Base-by-base conservation (phyloP, 2,329 filamentous ascomycete species). In the Orbilia ellipsospora region DNA sequence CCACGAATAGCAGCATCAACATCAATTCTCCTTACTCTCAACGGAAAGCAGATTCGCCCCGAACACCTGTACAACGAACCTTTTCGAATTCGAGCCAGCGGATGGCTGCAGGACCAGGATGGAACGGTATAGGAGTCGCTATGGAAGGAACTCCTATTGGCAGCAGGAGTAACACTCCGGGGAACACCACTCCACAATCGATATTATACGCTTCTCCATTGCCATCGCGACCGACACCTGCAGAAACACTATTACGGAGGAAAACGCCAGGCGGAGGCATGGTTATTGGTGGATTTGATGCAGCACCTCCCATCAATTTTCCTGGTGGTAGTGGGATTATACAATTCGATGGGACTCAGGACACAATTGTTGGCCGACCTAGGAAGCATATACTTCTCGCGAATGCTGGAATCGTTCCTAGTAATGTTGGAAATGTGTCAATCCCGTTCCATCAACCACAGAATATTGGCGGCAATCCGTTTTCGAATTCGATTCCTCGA, bases 1-100 rank as follows among this genome's bases (percentile, higher is more conserved):
- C 57, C 10, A 50, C 64, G 5, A 23, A 28, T 13, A 69, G 64
- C 12, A 69, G 64, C 40, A 63, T 68, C 56, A 61, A 54, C 26
- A 26, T 36, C 69, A 28, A 62, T 44, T 61, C 13, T 16, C 10
- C 36, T 8, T 45, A 52, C 48, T 44, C 28, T 16, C 65, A 57
- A 50, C 69, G 59, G 26, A 52, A 40, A 44, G 15, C 40, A 12
- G 59, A 69, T 61, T 75, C 72, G 42, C 72, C 72, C 45, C 56
- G 61, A 69, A 75, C 72, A 69, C 72, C 72, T 64, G 59, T 75
- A 68, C 72, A 75, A 57, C 72, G 59, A 69, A 44, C 72, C 72
- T 69, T 75, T 69, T 69, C 72, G 64, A 52, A 75, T 75, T 31
- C 61, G 52, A 60, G 31, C 7, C 64, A 60, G 45, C 63, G 40